Evolutionary conservation across 305 asterid species (phyloP).

Genomic region (Solanum aculeatissimum): DNA sequence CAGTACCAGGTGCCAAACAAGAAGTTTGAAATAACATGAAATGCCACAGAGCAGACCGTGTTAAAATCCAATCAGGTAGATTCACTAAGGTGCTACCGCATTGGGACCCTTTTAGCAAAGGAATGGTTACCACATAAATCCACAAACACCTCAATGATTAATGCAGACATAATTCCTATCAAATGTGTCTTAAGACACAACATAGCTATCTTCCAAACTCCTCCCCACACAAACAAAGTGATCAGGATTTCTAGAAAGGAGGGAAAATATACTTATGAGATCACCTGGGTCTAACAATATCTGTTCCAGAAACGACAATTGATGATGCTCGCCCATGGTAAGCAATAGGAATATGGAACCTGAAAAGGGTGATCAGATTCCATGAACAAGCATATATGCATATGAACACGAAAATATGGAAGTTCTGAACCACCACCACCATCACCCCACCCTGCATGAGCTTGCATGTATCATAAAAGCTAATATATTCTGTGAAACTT

Average conservation of each 20-base stretch:
- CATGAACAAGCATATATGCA: background rate
- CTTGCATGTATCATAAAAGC: background rate
- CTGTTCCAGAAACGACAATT: constrained; percentile 83
- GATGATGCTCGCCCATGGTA: constrained; percentile 99
- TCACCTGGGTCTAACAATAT: constrained; percentile 86
- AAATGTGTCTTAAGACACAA: background rate
- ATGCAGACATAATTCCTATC: background rate
- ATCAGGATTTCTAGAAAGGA: background rate
- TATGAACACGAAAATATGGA: background rate
- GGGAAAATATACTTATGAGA: background rate
- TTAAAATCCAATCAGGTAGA: background rate
- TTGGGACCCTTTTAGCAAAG: background rate
- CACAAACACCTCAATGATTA: background rate
- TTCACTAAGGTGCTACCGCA: background rate
- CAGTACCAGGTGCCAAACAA: background rate
- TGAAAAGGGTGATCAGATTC: constrained; percentile 7
- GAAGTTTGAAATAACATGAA: background rate
- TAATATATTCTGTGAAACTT: background rate
- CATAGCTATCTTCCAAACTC: background rate
- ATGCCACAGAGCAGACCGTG: background rate
- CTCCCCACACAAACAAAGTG: background rate
- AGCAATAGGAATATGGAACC: constrained; percentile 96
- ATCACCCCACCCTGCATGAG: background rate
- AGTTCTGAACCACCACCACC: no score
- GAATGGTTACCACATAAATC: background rate